A percentile compares a stretch with the other conserved stretches of the same genome.
These are phyloP conservation scores for Fusarium chuoi DNA, from an alignment of 2,329 filamentous ascomycete species.

Conservation along the genomic window DNA sequence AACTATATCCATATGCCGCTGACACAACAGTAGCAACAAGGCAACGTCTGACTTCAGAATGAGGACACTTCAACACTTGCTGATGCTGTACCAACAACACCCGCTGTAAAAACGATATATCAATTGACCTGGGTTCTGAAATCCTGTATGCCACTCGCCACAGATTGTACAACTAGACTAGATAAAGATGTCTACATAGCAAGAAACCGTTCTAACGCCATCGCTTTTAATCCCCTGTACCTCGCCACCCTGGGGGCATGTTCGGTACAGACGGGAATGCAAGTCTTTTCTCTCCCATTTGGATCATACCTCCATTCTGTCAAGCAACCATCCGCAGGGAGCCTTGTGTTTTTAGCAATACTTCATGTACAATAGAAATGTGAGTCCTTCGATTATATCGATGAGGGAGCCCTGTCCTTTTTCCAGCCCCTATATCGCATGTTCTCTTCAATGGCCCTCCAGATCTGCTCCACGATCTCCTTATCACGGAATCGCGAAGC, in stretches of 20 bases:
- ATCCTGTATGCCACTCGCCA: constrained; percentile 11
- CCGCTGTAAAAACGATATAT: constrained; percentile 12
- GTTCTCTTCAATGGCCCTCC: constrained; percentile 86
- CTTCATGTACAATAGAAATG: neutral
- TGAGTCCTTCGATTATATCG: constrained; percentile 51
- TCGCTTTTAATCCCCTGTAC: constrained; percentile 42
- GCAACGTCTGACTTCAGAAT: neutral
- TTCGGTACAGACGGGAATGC: constrained; percentile 30
- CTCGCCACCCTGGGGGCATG: constrained; percentile 19
- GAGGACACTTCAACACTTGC: neutral
- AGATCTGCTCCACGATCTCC: constrained; percentile 92
- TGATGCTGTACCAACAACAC: neutral
- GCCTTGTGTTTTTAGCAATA: neutral
- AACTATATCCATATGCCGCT: neutral
- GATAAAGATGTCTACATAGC: constrained; percentile 30
- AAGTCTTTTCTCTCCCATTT: constrained; percentile 5
- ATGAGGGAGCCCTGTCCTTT: constrained; percentile 72
- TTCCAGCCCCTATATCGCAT: constrained; percentile 90
- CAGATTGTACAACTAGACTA: constrained; percentile 13
- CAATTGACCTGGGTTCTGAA: constrained; percentile 21
- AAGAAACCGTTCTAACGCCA: constrained; percentile 45
- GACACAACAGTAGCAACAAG: neutral
- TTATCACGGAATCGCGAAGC: constrained; percentile 81
- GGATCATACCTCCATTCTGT: constrained; percentile 4
- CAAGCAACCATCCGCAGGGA: neutral